phyloP scores from a whole-genome alignment of 2,329 filamentous ascomycete species.

The Talaromyces sp. region DNA sequence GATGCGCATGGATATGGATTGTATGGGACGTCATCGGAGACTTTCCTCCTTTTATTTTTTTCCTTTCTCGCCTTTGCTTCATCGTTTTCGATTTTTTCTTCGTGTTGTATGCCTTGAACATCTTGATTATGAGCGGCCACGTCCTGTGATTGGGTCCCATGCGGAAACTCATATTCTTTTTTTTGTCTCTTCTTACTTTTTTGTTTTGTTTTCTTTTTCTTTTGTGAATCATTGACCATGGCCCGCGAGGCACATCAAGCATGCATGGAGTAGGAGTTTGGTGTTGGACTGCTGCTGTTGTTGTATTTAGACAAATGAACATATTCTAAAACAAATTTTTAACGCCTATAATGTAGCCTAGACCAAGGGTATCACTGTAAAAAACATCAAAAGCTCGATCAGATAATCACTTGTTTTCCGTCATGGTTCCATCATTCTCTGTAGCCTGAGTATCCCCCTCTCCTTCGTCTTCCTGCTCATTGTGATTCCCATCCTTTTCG shows the following conservation, averaged over 20 bases:
- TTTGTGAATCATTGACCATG: conserved; percentile 17
- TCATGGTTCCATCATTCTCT: not conserved
- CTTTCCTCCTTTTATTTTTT: not conserved
- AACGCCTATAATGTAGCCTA: not conserved
- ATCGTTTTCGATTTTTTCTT: conserved; percentile 11
- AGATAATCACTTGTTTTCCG: not conserved
- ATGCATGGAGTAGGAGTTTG: conserved; percentile 37
- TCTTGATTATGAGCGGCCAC: conserved; percentile 1
- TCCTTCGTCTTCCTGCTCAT: conserved; percentile 11
- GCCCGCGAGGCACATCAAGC: conserved; percentile 15
- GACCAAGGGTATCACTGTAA: not conserved
- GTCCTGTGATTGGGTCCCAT: conserved; percentile 2
- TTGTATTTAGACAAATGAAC: conserved; percentile 6
- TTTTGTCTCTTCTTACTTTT: conserved; percentile 1
- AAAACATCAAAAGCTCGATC: not conserved
- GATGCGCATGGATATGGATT: conserved; percentile 5
- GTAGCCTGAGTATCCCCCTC: not conserved
- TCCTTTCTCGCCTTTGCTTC: not conserved
- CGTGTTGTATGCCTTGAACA: conserved; percentile 9
- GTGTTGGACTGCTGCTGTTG: conserved; percentile 18
- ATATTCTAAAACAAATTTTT: not conserved
- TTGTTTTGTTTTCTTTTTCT: conserved; percentile 19
- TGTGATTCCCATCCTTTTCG: conserved; percentile 10
- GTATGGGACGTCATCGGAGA: not conserved
- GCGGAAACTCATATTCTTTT: conserved; percentile 12